Conservation (phyloP, 2,329 filamentous ascomycete genomes). For the Penicillium paneum region DNA sequence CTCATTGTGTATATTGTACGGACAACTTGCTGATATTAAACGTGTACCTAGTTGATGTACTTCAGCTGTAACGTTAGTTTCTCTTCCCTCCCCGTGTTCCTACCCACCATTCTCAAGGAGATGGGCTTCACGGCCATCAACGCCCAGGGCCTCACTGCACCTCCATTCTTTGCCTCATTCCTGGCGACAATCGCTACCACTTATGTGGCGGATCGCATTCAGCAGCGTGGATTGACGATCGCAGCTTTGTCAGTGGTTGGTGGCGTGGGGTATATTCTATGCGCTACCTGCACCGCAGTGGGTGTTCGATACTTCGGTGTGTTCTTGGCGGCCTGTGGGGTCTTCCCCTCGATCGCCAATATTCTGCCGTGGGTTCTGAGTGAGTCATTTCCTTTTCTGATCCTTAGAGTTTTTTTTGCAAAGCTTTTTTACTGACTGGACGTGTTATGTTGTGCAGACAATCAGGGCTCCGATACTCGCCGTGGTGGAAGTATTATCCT, state of each 20-base stretch:
- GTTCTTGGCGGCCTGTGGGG: conserved; percentile 57
- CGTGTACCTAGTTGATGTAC: conserved; percentile 48
- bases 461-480: conserved; percentile 66
- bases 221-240: conserved; percentile 63
- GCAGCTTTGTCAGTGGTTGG: conserved; percentile 55
- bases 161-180: conserved; percentile 67
- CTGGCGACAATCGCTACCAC: conserved; percentile 60
- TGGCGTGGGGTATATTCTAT: conserved; percentile 62
- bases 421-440: neutral
- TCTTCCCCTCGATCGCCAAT: conserved; percentile 67
- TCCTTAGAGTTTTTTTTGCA: neutral
- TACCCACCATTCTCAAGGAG: conserved; percentile 59
- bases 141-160: conserved; percentile 69
- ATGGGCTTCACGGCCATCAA: conserved; percentile 67
- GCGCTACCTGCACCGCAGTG: conserved; percentile 55
- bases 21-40: neutral
- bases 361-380: conserved; percentile 66
- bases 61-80: conserved; percentile 64
- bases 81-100: conserved; percentile 62
- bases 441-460: conserved; percentile 47
- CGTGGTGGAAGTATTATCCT: conserved; percentile 64
- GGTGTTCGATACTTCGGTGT: conserved; percentile 52
- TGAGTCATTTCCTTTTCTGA: conserved; percentile 23
- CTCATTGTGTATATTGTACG: neutral
- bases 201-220: conserved; percentile 62